Percentiles rank a stretch among this genome's conserved stretches.
These are phyloP conservation scores for Bacidia gigantensis DNA, from an alignment of 495 filamentous ascomycete genomes.

Conservation along the genomic window DNA sequence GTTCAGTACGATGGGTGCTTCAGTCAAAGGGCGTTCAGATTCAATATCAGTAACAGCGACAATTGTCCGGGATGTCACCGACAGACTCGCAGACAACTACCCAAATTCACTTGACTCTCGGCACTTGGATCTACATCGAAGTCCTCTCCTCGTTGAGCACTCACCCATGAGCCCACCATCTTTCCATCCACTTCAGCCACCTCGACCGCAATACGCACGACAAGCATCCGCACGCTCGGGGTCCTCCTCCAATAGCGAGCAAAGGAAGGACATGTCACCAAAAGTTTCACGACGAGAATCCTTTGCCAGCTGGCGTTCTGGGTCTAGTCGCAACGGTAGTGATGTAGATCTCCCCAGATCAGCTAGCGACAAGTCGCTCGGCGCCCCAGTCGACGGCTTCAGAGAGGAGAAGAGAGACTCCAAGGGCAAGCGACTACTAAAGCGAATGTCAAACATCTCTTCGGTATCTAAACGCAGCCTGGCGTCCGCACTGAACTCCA, in stretches of 20 bases:
- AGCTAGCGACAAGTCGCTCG: conserved; percentile 25
- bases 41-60: conserved; percentile 72
- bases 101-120: conserved; percentile 32
- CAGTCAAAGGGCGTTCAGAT: conserved; percentile 32
- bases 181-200: conserved; percentile 14
- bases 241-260: conserved; percentile 16
- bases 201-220: conserved; percentile 10
- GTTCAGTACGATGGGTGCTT: conserved; percentile 3
- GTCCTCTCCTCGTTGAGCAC: conserved; percentile 57
- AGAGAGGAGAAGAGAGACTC: conserved; percentile 49
- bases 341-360: conserved; percentile 28
- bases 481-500: conserved; percentile 36
- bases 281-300: conserved; percentile 19
- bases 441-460: conserved; percentile 59
- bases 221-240: conserved; percentile 14
- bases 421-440: conserved; percentile 59
- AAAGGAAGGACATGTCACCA: conserved; percentile 10
- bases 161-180: conserved; percentile 22
- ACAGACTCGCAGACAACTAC: conserved; percentile 22
- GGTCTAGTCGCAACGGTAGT: conserved; percentile 27
- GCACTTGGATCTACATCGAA: conserved; percentile 52
- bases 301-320: conserved; percentile 24
- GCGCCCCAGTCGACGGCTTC: conserved; percentile 21
- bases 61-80: conserved; percentile 49
- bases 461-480: conserved; percentile 47